phyloP scores from a whole-genome alignment of 495 filamentous ascomycete genomes.

The Parathielavia appendiculata region DNA sequence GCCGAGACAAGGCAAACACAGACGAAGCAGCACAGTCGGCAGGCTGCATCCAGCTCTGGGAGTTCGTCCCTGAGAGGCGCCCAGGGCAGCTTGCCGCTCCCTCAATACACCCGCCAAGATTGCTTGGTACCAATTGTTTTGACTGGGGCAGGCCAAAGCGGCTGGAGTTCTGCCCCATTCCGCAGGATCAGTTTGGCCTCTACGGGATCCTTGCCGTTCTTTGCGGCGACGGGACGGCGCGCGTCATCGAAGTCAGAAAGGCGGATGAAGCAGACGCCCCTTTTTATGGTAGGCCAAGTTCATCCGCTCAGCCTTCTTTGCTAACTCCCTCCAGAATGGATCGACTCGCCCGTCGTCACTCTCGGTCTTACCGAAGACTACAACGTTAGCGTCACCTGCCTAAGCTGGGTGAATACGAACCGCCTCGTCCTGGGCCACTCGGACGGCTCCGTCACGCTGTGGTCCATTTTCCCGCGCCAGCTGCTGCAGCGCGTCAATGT shows the following conservation, averaged over 20 bases:
- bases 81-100: conserved; percentile 19
- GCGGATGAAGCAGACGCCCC: conserved; percentile 22
- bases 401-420: conserved; percentile 47
- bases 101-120: conserved; percentile 23
- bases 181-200: conserved; percentile 23
- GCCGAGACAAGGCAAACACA: conserved; percentile 20
- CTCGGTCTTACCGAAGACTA: conserved; percentile 40
- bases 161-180: conserved; percentile 44
- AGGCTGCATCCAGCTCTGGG: conserved; percentile 43
- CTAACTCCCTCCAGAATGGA: conserved; percentile 33
- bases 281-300: conserved; percentile 32
- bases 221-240: conserved; percentile 40
- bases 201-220: conserved; percentile 38
- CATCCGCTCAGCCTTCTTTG: background rate
- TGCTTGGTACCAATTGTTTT: conserved; percentile 33
- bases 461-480: conserved; percentile 41
- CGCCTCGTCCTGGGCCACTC: conserved; percentile 43
- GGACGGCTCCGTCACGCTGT: conserved; percentile 45
- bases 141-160: conserved; percentile 40
- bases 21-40: conserved; percentile 21
- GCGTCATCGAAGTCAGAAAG: conserved; percentile 35
- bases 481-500: conserved; percentile 38
- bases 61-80: conserved; percentile 27
- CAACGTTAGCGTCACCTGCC: conserved; percentile 41
- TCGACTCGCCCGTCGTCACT: conserved; percentile 36